Percentiles rank a stretch among this genome's conserved stretches.
phyloP scores from a whole-genome alignment of 2,329 filamentous ascomycete species.

The Aspergillus latus region DNA sequence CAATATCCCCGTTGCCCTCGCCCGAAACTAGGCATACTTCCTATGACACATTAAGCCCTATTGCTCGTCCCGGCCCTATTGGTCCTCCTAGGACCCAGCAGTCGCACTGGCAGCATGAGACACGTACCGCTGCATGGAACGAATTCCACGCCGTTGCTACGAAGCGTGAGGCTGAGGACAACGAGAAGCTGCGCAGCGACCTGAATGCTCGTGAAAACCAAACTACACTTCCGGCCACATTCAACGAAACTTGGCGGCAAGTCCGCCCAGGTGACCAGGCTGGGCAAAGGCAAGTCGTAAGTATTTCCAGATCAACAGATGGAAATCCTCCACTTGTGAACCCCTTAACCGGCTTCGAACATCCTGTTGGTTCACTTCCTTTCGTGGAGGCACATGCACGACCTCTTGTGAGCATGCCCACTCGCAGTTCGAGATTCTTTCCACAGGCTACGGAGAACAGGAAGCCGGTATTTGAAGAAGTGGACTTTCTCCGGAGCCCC shows the following conservation, averaged over 20 bases:
- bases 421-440: slow-evolving; percentile 51
- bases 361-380: slow-evolving; percentile 36
- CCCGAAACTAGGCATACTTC: slow-evolving; percentile 40
- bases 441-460: slow-evolving; percentile 42
- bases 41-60: slow-evolving; percentile 42
- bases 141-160: slow-evolving; percentile 44
- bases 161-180: slow-evolving; percentile 44
- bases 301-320: slow-evolving; percentile 36
- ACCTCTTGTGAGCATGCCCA: slow-evolving; percentile 34
- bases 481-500: slow-evolving; percentile 38
- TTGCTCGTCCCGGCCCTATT: slow-evolving; percentile 47
- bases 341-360: slow-evolving; percentile 38
- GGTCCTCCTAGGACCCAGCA: slow-evolving; percentile 44
- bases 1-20: slow-evolving; percentile 39
- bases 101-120: slow-evolving; percentile 32
- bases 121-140: slow-evolving; percentile 43
- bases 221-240: slow-evolving; percentile 36
- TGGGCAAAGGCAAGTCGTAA: slow-evolving; percentile 41
- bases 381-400: slow-evolving; percentile 37
- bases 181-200: slow-evolving; percentile 42
- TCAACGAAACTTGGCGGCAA: slow-evolving; percentile 50
- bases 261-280: slow-evolving; percentile 43
- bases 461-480: slow-evolving; percentile 32
- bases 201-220: slow-evolving; percentile 39
- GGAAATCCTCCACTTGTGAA: slow-evolving; percentile 29